Evolutionary conservation across 768 basidiomycete genomes (phyloP).

Genomic region (Podaxis sp.): DNA sequence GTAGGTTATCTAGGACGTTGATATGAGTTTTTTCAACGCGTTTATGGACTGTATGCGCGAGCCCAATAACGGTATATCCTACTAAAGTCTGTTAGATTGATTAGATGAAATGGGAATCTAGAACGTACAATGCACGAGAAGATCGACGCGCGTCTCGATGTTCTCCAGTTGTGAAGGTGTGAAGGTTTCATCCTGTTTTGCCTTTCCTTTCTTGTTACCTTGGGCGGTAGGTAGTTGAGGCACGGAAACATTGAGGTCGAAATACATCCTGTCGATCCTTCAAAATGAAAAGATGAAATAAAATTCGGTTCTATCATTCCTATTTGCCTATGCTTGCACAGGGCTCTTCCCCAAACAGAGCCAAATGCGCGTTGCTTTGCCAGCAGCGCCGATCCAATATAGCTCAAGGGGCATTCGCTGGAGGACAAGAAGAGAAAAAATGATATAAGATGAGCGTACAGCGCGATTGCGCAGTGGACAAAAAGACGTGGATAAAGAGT

Average conservation of each 20-base stretch:
- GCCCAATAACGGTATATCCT: slow-evolving; percentile 80
- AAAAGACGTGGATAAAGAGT: no score
- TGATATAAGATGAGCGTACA: no score
- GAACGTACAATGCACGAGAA: slow-evolving; percentile 69
- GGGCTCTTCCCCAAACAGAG: no score
- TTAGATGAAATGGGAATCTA: background rate
- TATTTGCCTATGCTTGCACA: no score
- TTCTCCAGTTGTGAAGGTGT: slow-evolving; percentile 54
- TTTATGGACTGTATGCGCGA: slow-evolving; percentile 71
- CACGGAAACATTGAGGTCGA: slow-evolving; percentile 66
- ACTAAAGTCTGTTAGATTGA: slow-evolving; percentile 44
- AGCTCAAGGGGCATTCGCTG: no score
- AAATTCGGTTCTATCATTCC: no score
- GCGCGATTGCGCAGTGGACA: no score
- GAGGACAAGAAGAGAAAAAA: no score
- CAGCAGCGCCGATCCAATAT: no score
- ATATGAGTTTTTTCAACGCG: slow-evolving; percentile 73
- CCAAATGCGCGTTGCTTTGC: no score
- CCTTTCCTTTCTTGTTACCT: slow-evolving; percentile 51
- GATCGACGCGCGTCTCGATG: slow-evolving; percentile 63
- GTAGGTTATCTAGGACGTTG: slow-evolving; percentile 58
- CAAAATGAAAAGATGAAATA: no score
- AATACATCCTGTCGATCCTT: slow-evolving; percentile 45
- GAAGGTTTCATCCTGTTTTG: slow-evolving; percentile 48
- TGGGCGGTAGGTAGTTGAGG: slow-evolving; percentile 29